Percentiles rank a stretch among this genome's conserved stretches.
These are phyloP conservation scores for Lactarius quietus DNA, from an alignment of 768 basidiomycete genomes.

Conservation along the genomic window DNA sequence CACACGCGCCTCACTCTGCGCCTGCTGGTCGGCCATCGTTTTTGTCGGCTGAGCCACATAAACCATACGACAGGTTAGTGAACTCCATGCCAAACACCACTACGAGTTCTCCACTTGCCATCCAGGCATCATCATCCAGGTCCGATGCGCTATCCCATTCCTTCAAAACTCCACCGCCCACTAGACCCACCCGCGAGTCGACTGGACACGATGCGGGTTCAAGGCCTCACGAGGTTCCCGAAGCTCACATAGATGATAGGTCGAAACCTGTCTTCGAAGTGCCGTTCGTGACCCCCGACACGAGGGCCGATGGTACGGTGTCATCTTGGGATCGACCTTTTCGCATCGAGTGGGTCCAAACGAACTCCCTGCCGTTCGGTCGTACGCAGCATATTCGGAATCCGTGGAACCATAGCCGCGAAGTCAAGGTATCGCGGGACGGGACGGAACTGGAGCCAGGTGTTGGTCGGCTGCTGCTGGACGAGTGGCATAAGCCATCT, in stretches of 20 bases:
- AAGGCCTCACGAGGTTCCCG: constrained; percentile 5
- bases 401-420: constrained; percentile 86
- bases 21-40: constrained; percentile 31
- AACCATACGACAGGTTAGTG: constrained; percentile 35
- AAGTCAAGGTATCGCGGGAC: constrained; percentile 80
- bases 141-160: constrained; percentile 40
- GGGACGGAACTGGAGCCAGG: constrained; percentile 89
- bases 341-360: constrained; percentile 78
- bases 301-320: constrained; percentile 25
- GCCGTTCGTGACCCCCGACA: constrained; percentile 30
- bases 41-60: constrained; percentile 53
- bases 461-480: constrained; percentile 62
- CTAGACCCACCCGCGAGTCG: neutral
- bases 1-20: constrained; percentile 41
- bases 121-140: constrained; percentile 36
- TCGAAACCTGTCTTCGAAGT: constrained; percentile 13
- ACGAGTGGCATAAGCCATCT: constrained; percentile 57
- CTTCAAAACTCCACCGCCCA: constrained; percentile 25
- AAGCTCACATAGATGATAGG: neutral
- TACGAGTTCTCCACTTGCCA: constrained; percentile 29
- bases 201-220: constrained; percentile 14
- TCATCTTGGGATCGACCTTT: constrained; percentile 73
- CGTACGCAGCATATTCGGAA: constrained; percentile 80
- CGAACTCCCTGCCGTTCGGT: constrained; percentile 65
- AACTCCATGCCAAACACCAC: constrained; percentile 29